Conservation (phyloP, 768 basidiomycete species). For the Lentinula edodes region DNA sequence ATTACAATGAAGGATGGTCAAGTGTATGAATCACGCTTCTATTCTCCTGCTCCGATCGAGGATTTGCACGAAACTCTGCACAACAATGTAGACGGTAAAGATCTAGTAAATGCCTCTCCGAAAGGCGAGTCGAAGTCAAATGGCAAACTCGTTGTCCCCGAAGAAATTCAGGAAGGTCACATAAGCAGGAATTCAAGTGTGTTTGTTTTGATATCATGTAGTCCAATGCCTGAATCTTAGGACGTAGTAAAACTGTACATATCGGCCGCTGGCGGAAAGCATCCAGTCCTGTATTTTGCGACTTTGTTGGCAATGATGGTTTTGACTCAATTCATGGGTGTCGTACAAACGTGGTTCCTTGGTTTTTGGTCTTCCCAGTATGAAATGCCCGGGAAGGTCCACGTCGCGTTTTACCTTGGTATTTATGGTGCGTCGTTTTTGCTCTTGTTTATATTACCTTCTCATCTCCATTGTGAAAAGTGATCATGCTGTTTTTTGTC, state of each 20-base stretch:
- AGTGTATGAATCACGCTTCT: slow-evolving; percentile 19
- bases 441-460: slow-evolving; percentile 6
- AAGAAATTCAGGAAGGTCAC: slow-evolving; percentile 40
- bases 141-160: slow-evolving; percentile 41
- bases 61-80: slow-evolving; percentile 9
- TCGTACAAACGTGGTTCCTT: slow-evolving; percentile 15
- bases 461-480: not conserved
- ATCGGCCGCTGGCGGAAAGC: slow-evolving; percentile 10
- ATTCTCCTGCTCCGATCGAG: not conserved
- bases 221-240: not conserved
- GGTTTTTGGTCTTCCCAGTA: slow-evolving; percentile 15
- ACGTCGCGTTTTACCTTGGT: slow-evolving; percentile 7
- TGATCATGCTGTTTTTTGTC: slow-evolving; percentile 9
- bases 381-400: slow-evolving; percentile 15
- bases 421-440: slow-evolving; percentile 6
- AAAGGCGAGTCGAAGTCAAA: slow-evolving; percentile 14
- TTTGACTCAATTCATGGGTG: slow-evolving; percentile 9
- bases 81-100: not conserved
- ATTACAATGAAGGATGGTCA: slow-evolving; percentile 37
- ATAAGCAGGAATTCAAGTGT: slow-evolving; percentile 33
- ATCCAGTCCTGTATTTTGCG: slow-evolving; percentile 11
- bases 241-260: slow-evolving; percentile 13
- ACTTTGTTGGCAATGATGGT: slow-evolving; percentile 15
- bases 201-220: not conserved
- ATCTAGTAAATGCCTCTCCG: not conserved